Conservation (phyloP, 1,139 yeast species). For the Debaryomyces coudertii region DNA sequence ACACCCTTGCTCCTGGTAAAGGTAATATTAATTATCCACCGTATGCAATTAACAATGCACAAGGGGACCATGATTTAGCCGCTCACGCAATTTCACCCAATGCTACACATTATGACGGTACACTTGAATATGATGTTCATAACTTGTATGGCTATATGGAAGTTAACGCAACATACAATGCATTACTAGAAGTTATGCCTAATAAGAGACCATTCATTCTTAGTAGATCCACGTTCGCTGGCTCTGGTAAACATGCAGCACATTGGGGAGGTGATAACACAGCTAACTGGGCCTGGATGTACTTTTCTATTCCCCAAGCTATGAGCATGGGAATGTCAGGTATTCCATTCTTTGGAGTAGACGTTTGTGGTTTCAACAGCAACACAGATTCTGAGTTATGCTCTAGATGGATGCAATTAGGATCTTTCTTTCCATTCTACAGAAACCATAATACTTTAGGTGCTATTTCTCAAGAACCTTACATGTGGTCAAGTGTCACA, state of each 20-base stretch:
- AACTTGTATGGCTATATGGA: slow-evolving; percentile 24
- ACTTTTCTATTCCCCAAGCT: slow-evolving; percentile 28
- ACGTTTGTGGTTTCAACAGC: slow-evolving; percentile 29
- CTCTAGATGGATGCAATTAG: slow-evolving; percentile 31
- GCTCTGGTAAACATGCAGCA: slow-evolving; percentile 24
- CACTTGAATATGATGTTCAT: slow-evolving; percentile 31
- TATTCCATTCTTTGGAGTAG: slow-evolving; percentile 28
- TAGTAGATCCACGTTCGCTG: slow-evolving; percentile 25
- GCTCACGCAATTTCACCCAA: slow-evolving; percentile 32
- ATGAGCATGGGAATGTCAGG: slow-evolving; percentile 26
- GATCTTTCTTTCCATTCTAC: slow-evolving; percentile 29
- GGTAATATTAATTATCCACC: slow-evolving; percentile 39
- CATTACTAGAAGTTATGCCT: slow-evolving; percentile 21
- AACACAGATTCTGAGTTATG: slow-evolving; percentile 27
- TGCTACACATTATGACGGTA: slow-evolving; percentile 34
- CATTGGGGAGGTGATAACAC: slow-evolving; percentile 30
- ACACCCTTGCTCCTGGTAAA: slow-evolving; percentile 26
- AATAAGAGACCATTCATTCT: slow-evolving; percentile 27
- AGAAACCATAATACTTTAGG: slow-evolving; percentile 27
- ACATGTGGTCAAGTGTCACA: slow-evolving; percentile 25
- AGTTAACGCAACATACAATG: slow-evolving; percentile 24
- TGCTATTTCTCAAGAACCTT: slow-evolving; percentile 27
- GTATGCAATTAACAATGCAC: slow-evolving; percentile 28
- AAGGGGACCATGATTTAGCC: slow-evolving; percentile 31
- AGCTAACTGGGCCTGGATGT: slow-evolving; percentile 24